These are phyloP conservation scores for Saccharomycopsis olivae DNA, from an alignment of 805 yeast species.

Conservation along the genomic window DNA sequence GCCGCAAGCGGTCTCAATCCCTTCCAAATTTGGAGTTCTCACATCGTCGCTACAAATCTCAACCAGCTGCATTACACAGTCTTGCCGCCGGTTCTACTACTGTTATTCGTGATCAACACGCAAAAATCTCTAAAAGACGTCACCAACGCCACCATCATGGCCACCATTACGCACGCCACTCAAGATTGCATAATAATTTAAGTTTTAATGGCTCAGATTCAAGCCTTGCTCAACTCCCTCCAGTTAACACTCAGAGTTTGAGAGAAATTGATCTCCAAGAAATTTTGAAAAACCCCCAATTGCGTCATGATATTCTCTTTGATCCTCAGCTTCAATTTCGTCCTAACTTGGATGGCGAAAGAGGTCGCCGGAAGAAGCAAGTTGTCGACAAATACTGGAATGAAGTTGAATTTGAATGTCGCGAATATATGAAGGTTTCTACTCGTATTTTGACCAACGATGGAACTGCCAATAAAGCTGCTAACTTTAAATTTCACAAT, in stretches of 20 bases:
- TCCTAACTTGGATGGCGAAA: slow-evolving; percentile 84
- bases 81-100: no score
- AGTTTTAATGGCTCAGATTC: slow-evolving; percentile 14
- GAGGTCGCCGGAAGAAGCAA: slow-evolving; percentile 68
- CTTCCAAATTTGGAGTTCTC: slow-evolving; percentile 13
- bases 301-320: slow-evolving; percentile 85
- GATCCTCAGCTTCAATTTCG: slow-evolving; percentile 89
- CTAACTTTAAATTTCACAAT: slow-evolving; percentile 19
- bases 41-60: slow-evolving; percentile 15
- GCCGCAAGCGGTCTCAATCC: slow-evolving; percentile 6
- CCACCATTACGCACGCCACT: slow-evolving; percentile 2
- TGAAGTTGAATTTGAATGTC: slow-evolving; percentile 61
- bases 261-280: slow-evolving; percentile 83
- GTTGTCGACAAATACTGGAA: slow-evolving; percentile 79
- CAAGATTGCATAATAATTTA: slow-evolving; percentile 4
- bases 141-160: slow-evolving; percentile 8
- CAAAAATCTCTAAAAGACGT: slow-evolving; percentile 1
- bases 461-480: slow-evolving; percentile 13
- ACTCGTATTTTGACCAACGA: no score
- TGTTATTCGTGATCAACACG: not conserved
- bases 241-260: slow-evolving; percentile 25
- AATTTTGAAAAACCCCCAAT: slow-evolving; percentile 81
- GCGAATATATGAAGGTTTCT: slow-evolving; percentile 26
- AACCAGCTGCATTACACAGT: slow-evolving; percentile 8
- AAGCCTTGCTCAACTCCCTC: slow-evolving; percentile 11